These are phyloP conservation scores for Logfia minima DNA, from an alignment of 129 eudicot genomes.

Conservation along the genomic window DNA sequence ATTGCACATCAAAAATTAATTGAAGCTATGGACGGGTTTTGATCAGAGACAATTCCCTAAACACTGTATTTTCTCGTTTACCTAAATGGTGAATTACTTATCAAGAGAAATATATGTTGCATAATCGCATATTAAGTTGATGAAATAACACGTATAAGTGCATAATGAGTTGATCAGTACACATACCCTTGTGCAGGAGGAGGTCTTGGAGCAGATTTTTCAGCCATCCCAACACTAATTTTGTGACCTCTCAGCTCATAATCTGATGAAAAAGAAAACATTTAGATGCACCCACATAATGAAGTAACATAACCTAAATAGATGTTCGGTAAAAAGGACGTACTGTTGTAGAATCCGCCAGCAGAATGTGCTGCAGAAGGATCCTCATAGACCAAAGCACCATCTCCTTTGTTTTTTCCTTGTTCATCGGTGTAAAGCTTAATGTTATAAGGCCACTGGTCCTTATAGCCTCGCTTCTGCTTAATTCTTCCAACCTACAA, in stretches of 20 bases:
- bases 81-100: background rate
- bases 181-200: slow-evolving; percentile 65
- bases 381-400: slow-evolving; percentile 89
- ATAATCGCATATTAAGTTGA: background rate
- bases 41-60: background rate
- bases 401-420: slow-evolving; percentile 94
- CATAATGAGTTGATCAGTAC: slow-evolving; percentile 26
- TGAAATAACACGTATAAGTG: background rate
- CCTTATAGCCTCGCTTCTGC: slow-evolving; percentile 96
- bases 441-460: slow-evolving; percentile 98
- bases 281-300: slow-evolving; percentile 2
- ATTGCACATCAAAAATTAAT: background rate
- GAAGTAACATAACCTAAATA: background rate
- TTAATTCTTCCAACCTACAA: slow-evolving; percentile 87
- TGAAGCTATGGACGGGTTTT: background rate
- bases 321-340: background rate
- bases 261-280: slow-evolving; percentile 36
- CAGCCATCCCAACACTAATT: slow-evolving; percentile 91
- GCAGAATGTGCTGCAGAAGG: slow-evolving; percentile 99
- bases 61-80: background rate
- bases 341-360: slow-evolving; percentile 88
- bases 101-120: background rate
- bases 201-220: slow-evolving; percentile 89
- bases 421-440: slow-evolving; percentile 88
- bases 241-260: slow-evolving; percentile 83